These are phyloP conservation scores for Cyclotella baltica DNA, from an alignment of 108 stramenopile genomes.

Conservation along the genomic window DNA sequence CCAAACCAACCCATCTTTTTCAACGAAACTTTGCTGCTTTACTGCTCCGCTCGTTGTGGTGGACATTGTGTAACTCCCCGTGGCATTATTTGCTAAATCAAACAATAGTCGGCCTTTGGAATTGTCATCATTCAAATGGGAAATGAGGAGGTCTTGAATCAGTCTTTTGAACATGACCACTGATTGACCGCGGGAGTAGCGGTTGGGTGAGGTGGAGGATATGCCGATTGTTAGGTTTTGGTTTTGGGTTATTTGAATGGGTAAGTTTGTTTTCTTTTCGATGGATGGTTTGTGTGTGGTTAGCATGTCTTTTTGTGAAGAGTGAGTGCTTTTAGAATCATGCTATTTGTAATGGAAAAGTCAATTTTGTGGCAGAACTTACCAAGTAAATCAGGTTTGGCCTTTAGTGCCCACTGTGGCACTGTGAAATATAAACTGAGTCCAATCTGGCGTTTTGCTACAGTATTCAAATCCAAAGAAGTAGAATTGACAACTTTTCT, in stretches of 20 bases:
- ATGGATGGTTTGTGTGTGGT: background rate
- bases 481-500: background rate
- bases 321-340: too few relatives aligned
- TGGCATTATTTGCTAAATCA: background rate
- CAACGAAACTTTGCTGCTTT: slow-evolving; percentile 1
- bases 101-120: background rate
- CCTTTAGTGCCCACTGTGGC: background rate
- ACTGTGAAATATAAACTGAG: background rate
- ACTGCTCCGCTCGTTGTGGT: background rate
- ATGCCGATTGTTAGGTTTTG: background rate
- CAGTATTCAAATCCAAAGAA: background rate
- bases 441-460: background rate
- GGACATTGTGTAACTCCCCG: background rate
- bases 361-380: background rate
- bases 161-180: background rate
- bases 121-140: background rate
- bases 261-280: background rate
- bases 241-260: background rate
- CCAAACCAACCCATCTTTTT: background rate
- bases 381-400: background rate
- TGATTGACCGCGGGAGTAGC: background rate
- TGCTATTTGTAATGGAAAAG: background rate
- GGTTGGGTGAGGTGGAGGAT: background rate
- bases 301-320: background rate
- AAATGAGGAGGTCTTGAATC: background rate